Evolutionary conservation across 306 rosid species (phyloP).

Genomic region (Leucaena leucocephala): DNA sequence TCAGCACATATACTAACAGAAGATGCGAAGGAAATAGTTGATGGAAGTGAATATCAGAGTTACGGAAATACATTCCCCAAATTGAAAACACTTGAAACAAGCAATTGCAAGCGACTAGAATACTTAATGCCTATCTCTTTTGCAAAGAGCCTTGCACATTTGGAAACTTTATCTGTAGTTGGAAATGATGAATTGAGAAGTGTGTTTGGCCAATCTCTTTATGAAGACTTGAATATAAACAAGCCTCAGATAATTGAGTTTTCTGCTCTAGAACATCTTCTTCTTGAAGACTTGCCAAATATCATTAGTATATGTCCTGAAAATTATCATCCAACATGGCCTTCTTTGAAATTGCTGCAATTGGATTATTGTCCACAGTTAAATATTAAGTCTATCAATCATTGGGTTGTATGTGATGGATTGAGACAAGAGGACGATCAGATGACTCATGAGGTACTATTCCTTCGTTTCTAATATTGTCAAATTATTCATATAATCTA

Average conservation of each 20-base stretch:
- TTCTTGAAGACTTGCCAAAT: accelerated
- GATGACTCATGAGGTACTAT: not conserved
- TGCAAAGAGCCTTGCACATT: not conserved
- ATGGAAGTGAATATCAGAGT: not conserved
- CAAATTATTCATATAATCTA: too few relatives aligned
- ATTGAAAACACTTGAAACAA: not conserved
- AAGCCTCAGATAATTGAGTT: not conserved
- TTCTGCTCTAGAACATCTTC: not conserved
- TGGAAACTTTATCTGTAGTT: accelerated
- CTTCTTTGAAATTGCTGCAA: accelerated
- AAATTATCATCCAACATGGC: not conserved
- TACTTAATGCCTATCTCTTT: not conserved
- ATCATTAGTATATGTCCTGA: not conserved
- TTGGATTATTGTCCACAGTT: not conserved
- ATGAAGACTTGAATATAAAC: not conserved
- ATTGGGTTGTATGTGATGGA: not conserved
- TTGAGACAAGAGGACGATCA: not conserved
- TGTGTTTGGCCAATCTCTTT: not conserved
- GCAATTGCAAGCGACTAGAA: not conserved
- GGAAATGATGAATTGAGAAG: not conserved
- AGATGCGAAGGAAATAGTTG: not conserved
- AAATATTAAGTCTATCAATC: not conserved
- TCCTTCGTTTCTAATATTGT: not conserved
- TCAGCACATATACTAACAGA: not conserved
- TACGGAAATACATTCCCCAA: not conserved